A percentile compares a stretch with the other conserved stretches of the same genome.
These are phyloP conservation scores for Kodamaea sagamina DNA, from an alignment of 805 yeast genomes.

Conservation along the genomic window DNA sequence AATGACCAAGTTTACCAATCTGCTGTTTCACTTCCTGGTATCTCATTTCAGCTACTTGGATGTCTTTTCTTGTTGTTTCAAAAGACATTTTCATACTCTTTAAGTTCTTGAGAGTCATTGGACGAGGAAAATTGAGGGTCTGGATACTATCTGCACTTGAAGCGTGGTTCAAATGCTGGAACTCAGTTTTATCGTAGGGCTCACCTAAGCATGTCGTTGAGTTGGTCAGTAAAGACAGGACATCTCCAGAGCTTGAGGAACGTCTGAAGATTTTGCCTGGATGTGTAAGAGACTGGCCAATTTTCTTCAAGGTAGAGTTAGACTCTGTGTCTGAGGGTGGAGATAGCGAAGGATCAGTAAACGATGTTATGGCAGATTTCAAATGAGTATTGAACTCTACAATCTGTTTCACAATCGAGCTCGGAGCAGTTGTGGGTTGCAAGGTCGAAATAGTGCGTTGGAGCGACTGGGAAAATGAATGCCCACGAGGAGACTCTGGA, in stretches of 20 bases:
- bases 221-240: not conserved
- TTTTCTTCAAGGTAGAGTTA: constrained; percentile 19
- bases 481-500: constrained; percentile 5
- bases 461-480: constrained; percentile 12
- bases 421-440: constrained; percentile 11
- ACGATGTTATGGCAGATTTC: not conserved
- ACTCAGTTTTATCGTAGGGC: constrained; percentile 11
- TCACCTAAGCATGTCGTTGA: not conserved
- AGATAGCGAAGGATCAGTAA: not conserved
- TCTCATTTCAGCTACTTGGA: constrained; percentile 28
- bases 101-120: constrained; percentile 34
- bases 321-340: constrained; percentile 12
- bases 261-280: constrained; percentile 22
- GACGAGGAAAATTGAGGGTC: constrained; percentile 30
- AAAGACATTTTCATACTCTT: constrained; percentile 36
- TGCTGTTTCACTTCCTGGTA: constrained; percentile 18
- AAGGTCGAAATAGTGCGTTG: constrained; percentile 21
- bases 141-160: constrained; percentile 5
- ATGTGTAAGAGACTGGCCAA: constrained; percentile 21
- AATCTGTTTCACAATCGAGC: constrained; percentile 19
- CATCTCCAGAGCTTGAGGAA: constrained; percentile 3
- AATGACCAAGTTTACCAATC: constrained; percentile 2
- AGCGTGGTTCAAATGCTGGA: constrained; percentile 10
- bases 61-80: constrained; percentile 28
- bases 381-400: constrained; percentile 15